Percentiles rank a stretch among this genome's conserved stretches.
Conservation (phyloP, 768 basidiomycete genomes). For the Mycena rebaudengoi region DNA sequence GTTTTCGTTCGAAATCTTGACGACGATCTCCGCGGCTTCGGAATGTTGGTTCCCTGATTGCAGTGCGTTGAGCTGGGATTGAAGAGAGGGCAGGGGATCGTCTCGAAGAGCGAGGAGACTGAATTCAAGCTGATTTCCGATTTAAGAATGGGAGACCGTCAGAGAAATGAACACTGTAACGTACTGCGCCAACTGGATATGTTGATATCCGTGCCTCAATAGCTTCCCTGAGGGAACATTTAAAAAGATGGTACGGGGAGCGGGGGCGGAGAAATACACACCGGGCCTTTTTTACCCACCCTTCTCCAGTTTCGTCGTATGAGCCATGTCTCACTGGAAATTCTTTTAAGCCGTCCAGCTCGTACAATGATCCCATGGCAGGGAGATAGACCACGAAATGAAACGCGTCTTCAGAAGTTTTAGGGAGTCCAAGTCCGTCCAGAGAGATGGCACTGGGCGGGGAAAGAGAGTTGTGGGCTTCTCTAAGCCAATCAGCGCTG, state of each 20-base stretch:
- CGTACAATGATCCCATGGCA: slow-evolving; percentile 83
- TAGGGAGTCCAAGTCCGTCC: slow-evolving; percentile 80
- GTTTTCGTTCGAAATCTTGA: slow-evolving; percentile 70
- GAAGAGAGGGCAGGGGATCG: slow-evolving; percentile 78
- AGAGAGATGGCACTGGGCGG: slow-evolving; percentile 89
- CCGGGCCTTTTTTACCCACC: slow-evolving; percentile 87
- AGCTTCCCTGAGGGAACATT: slow-evolving; percentile 62
- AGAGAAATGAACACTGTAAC: slow-evolving; percentile 39
- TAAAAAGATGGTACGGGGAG: slow-evolving; percentile 28
- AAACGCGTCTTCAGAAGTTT: slow-evolving; percentile 83
- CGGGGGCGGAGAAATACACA: slow-evolving; percentile 41
- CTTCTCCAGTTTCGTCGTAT: slow-evolving; percentile 72
- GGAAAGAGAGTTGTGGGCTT: slow-evolving; percentile 93
- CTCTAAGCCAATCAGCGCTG: slow-evolving; percentile 80
- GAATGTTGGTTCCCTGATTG: slow-evolving; percentile 52
- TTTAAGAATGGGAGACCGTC: slow-evolving; percentile 12
- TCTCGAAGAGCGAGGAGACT: slow-evolving; percentile 88
- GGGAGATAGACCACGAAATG: slow-evolving; percentile 97
- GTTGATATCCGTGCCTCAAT: slow-evolving; percentile 91
- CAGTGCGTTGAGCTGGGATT: slow-evolving; percentile 60
- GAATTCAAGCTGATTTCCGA: slow-evolving; percentile 81
- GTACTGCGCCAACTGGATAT: slow-evolving; percentile 88
- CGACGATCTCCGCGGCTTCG: slow-evolving; percentile 61
- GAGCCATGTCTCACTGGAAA: slow-evolving; percentile 84
- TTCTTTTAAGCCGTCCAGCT: slow-evolving; percentile 90